phyloP scores from a whole-genome alignment of 1,139 yeast species.

The Magnusiomyces magnusii region DNA sequence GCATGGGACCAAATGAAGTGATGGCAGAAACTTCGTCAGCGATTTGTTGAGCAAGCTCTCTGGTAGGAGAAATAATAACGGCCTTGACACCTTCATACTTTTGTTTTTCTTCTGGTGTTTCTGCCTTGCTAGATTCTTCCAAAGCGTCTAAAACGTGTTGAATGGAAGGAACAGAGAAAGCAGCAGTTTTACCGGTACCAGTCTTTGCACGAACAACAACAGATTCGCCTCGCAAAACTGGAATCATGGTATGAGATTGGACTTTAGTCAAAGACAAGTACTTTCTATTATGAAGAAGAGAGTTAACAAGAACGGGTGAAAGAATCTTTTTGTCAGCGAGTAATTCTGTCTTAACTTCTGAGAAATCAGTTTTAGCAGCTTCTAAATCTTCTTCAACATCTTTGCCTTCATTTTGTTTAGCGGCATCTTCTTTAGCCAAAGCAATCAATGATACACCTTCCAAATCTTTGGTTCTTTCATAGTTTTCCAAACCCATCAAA shows the following conservation, averaged over 20 bases:
- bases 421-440: constrained; percentile 12
- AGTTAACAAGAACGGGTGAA: constrained; percentile 32
- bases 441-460: constrained; percentile 16
- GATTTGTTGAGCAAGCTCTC: constrained; percentile 87
- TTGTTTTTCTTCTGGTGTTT: neutral
- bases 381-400: constrained; percentile 8
- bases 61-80: constrained; percentile 78
- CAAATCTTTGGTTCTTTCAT: constrained; percentile 24
- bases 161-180: constrained; percentile 74
- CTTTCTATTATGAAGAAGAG: constrained; percentile 30
- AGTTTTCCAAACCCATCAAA: constrained; percentile 28
- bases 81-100: constrained; percentile 35
- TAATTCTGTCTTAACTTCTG: constrained; percentile 27
- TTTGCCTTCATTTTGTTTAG: neutral
- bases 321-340: constrained; percentile 28
- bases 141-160: constrained; percentile 43
- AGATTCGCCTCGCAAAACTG: constrained; percentile 51
- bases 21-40: constrained; percentile 49
- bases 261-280: constrained; percentile 58
- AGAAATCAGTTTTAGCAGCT: constrained; percentile 22
- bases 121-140: constrained; percentile 19
- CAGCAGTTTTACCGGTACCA: constrained; percentile 92
- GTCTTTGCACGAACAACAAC: constrained; percentile 86
- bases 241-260: constrained; percentile 64
- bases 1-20: constrained; percentile 32